Conservation (phyloP, 768 basidiomycete genomes). For the Fomitopsis pulvina region DNA sequence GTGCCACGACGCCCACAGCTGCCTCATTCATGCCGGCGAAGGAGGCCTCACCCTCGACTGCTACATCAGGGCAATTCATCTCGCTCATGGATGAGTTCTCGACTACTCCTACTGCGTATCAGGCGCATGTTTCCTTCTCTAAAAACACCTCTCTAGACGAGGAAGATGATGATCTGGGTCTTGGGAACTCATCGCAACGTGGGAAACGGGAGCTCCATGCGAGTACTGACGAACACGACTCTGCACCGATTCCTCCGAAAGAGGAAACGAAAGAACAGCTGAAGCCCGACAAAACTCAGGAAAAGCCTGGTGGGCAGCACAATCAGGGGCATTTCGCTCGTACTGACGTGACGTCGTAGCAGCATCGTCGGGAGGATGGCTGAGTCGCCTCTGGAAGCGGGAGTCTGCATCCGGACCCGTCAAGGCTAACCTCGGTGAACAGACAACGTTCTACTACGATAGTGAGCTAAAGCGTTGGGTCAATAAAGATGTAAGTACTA, state of each 20-base stretch:
- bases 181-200: constrained; percentile 66
- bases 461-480: constrained; percentile 95
- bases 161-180: constrained; percentile 83
- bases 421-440: constrained; percentile 89
- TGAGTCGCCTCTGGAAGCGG: constrained; percentile 77
- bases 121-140: constrained; percentile 12
- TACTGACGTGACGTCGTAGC: constrained; percentile 12
- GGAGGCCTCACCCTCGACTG: constrained; percentile 23
- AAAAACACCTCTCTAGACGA: constrained; percentile 36
- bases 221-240: background rate
- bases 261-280: constrained; percentile 13
- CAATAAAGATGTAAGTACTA: constrained; percentile 70
- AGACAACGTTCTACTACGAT: constrained; percentile 88
- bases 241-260: constrained; percentile 11
- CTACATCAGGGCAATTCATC: constrained; percentile 55
- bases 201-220: constrained; percentile 16
- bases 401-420: constrained; percentile 63
- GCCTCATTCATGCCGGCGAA: constrained; percentile 56
- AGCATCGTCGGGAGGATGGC: constrained; percentile 56
- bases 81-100: constrained; percentile 73
- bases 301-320: constrained; percentile 26
- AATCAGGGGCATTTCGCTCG: background rate
- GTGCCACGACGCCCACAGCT: constrained; percentile 57
- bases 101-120: constrained; percentile 23
- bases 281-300: constrained; percentile 14